Evolutionary conservation across 73 alveolate genomes (phyloP), one percentile per base, ranked within the genome.

Genomic region (Stentor roeselii): DNA sequence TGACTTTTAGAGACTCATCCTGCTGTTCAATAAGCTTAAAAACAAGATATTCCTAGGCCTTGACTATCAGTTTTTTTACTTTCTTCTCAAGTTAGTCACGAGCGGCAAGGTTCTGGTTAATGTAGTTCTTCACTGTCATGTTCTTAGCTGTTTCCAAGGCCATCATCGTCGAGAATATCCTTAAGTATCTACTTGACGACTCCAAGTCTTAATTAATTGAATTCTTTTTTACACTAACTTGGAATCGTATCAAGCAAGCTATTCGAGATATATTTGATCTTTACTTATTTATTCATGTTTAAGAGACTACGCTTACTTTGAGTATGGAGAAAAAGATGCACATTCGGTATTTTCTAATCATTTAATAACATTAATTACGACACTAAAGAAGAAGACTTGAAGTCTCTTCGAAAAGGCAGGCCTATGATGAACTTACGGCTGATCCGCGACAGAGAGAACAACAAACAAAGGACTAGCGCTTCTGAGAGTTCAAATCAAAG

Each of bases 381-480:
- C 42, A 91, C 94, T 31, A 86, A 92, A 30, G 95, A 93, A 82
- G 86, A 88, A 76, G 95, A 90, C 37, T 76, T 95, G 40, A 86
- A 67, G 59, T 89, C 88, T 38, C 78, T 89, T 3, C 82, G 89
- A 39, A 61, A 90, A 41, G 95, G 89, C n/a, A 98, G 99, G n/a
- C 95, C 97, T 32, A 92, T 95, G 35, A 67, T 87, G 75, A 76
- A 39, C 4, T 91, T 95, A 36, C 85, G 95, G 40, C 94, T 95
- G 32, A 93, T 92, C 78, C 85, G 78, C 76, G 98, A 93, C 78
- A 82, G 87, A 31, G 92, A 91, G 59, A 83, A 95, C 31, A 42
- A 87, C 32, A 86, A 93, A 82, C 94, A 97, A 15, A 93, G 78
- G 99, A 98, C n/a, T 95, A 75, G 67, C 97, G 99, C 31, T 95